phyloP scores from a whole-genome alignment of 1,284 basidiomycete genomes.

The Puccinia hordei region DNA sequence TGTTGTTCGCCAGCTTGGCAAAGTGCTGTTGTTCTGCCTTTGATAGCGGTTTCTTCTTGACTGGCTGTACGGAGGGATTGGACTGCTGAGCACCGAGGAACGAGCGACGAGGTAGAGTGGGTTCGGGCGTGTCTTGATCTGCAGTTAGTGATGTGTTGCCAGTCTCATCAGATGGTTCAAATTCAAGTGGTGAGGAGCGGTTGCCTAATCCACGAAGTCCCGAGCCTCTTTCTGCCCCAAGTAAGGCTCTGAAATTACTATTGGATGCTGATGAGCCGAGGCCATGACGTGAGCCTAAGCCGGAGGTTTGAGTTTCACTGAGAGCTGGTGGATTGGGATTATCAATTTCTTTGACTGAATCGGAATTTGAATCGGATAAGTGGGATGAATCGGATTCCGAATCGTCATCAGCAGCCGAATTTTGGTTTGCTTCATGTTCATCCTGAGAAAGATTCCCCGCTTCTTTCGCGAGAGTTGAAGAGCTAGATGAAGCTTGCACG shows the following conservation, averaged over 20 bases:
- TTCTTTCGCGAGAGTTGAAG: background rate
- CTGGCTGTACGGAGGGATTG: constrained; percentile 62
- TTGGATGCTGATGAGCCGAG: constrained; percentile 37
- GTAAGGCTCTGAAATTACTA: constrained; percentile 43
- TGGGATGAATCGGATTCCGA: constrained; percentile 21
- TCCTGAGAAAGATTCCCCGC: background rate
- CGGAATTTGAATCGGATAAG: constrained; percentile 12
- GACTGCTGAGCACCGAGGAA: constrained; percentile 62
- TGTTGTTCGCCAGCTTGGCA: constrained; percentile 66
- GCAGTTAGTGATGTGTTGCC: constrained; percentile 53
- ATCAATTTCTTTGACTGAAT: background rate
- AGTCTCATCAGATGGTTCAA: constrained; percentile 32
- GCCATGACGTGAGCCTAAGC: constrained; percentile 7
- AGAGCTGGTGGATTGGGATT: background rate
- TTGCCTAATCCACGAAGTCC: constrained; percentile 15
- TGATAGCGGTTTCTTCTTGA: constrained; percentile 64
- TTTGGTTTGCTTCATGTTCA: constrained; percentile 2
- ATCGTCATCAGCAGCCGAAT: constrained; percentile 15
- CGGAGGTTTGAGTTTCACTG: background rate
- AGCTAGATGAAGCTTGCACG: constrained; percentile 41
- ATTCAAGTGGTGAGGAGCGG: constrained; percentile 25
- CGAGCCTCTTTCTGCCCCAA: constrained; percentile 18
- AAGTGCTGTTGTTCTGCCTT: constrained; percentile 75
- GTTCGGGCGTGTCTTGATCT: constrained; percentile 37
- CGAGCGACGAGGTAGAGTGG: constrained; percentile 60